Conservation (phyloP, 2,329 filamentous ascomycete genomes). For the Pseudogymnoascus sp. region DNA sequence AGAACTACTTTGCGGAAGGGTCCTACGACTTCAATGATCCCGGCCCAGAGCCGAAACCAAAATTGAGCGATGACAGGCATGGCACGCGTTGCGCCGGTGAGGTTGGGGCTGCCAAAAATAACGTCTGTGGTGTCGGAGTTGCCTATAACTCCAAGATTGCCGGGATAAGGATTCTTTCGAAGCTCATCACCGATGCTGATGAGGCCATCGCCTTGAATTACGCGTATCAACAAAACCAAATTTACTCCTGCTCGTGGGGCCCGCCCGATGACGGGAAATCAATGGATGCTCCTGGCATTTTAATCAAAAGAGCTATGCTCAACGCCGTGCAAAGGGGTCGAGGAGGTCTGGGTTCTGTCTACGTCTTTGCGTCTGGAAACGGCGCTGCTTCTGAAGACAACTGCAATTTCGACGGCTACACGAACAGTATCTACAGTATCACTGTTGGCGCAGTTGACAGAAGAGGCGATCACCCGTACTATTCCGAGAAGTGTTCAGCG, state of each 20-base stretch:
- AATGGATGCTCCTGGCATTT: conserved; percentile 86
- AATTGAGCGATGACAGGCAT: conserved; percentile 77
- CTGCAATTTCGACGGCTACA: conserved; percentile 99
- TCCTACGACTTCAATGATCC: conserved; percentile 97
- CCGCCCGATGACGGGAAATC: conserved; percentile 86
- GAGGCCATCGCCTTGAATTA: conserved; percentile 92
- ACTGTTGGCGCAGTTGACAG: conserved; percentile 90
- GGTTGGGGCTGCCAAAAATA: conserved; percentile 82
- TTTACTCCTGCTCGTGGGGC: conserved; percentile 98
- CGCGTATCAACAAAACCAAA: conserved; percentile 82
- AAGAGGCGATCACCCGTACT: conserved; percentile 82
- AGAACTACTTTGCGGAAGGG: conserved; percentile 86
- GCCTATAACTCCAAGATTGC: conserved; percentile 88
- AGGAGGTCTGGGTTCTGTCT: conserved; percentile 76
- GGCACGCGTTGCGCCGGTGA: conserved; percentile 94
- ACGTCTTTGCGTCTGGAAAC: conserved; percentile 94
- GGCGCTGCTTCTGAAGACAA: conserved; percentile 83
- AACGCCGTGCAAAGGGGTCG: conserved; percentile 87
- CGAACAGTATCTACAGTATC: conserved; percentile 98
- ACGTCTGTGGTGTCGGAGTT: conserved; percentile 91
- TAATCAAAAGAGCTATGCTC: conserved; percentile 85
- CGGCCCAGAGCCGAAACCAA: conserved; percentile 66
- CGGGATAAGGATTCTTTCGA: conserved; percentile 86
- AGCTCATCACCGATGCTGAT: conserved; percentile 82
- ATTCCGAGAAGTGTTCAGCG: conserved; percentile 93